A percentile compares a stretch with the other conserved stretches of the same genome.
phyloP scores from a whole-genome alignment of 768 basidiomycete genomes.

The Rhodotorula diobovata region DNA sequence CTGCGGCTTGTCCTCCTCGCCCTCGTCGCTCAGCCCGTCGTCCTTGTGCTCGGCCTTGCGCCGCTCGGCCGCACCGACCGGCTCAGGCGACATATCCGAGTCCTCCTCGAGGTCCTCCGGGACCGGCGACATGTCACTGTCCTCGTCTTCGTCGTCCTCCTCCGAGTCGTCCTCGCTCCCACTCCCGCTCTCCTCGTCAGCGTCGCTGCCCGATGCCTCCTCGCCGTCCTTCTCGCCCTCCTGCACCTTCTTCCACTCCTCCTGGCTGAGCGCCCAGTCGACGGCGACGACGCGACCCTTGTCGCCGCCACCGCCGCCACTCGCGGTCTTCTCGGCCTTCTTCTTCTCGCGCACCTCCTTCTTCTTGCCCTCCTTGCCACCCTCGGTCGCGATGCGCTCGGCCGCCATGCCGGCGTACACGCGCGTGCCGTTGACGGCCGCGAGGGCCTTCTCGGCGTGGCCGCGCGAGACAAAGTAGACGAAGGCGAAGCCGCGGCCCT shows the following conservation, averaged over 20 bases:
- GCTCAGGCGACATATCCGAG: slow-evolving; percentile 2
- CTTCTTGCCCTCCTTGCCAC: slow-evolving; percentile 44
- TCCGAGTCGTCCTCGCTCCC: slow-evolving; percentile 41
- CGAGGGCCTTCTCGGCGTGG: slow-evolving; percentile 77
- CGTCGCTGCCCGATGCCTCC: slow-evolving; percentile 38
- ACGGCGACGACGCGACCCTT: slow-evolving; percentile 71
- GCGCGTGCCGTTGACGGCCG: slow-evolving; percentile 69
- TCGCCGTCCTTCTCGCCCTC: slow-evolving; percentile 41
- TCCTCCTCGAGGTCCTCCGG: slow-evolving; percentile 11
- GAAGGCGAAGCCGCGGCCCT: slow-evolving; percentile 78
- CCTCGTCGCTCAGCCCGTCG: slow-evolving; percentile 44
- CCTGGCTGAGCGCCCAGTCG: slow-evolving; percentile 94
- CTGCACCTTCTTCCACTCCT: slow-evolving; percentile 77
- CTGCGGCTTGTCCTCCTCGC: slow-evolving; percentile 30
- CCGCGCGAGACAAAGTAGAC: slow-evolving; percentile 85
- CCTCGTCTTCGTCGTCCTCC: slow-evolving; percentile 50
- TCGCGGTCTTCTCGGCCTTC: slow-evolving; percentile 51
- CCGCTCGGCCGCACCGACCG: not conserved
- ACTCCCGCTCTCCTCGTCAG: slow-evolving; percentile 29
- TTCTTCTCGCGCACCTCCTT: slow-evolving; percentile 53
- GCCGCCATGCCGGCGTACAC: slow-evolving; percentile 56
- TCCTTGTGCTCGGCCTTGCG: slow-evolving; percentile 41
- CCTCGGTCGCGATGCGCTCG: slow-evolving; percentile 41
- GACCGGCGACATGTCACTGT: slow-evolving; percentile 44
- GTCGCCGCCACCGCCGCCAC: slow-evolving; percentile 53